A percentile compares a stretch with the other conserved stretches of the same genome.
Conservation (phyloP, 371 early-diverging fungal species). For the Mortierella sp. region DNA sequence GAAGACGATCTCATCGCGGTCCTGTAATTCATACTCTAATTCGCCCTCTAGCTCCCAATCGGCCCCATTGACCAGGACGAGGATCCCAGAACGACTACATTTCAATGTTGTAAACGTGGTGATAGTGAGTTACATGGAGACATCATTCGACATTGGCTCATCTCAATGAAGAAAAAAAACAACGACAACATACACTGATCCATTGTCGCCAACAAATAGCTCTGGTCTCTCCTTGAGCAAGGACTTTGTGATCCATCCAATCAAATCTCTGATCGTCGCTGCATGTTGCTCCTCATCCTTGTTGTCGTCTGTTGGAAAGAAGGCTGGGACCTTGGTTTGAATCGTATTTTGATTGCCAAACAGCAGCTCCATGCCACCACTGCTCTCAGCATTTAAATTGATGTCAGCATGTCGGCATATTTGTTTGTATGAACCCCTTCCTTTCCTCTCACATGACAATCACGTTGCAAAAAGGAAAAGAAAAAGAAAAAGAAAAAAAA, state of each 20-base stretch:
- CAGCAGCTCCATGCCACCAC: conserved; percentile 95
- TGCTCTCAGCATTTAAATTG: conserved; percentile 33
- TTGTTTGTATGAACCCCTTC: no score
- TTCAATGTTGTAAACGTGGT: background rate
- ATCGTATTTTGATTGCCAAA: conserved; percentile 82
- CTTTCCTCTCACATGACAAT: no score
- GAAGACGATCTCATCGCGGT: conserved; percentile 89
- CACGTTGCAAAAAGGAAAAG: background rate
- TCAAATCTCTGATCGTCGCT: conserved; percentile 78
- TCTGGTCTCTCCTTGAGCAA: conserved; percentile 86
- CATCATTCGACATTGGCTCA: background rate
- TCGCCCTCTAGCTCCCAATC: conserved; percentile 98
- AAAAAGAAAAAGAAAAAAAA: background rate
- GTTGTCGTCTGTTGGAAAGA: conserved; percentile 16
- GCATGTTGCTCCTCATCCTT: conserved; percentile 42
- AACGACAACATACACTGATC: conserved; percentile 72
- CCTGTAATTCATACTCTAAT: conserved; percentile 81
- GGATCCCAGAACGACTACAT: conserved; percentile 91
- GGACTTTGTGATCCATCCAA: conserved; percentile 77
- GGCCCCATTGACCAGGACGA: conserved; percentile 93
- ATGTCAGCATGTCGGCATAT: no score
- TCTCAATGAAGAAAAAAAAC: background rate
- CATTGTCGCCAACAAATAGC: conserved; percentile 86
- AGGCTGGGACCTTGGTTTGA: conserved; percentile 66
- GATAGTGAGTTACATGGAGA: no score